Percentiles rank a stretch among this genome's conserved stretches.
phyloP scores from a whole-genome alignment of 495 filamentous ascomycete species.

The Aspergillus nidulans region DNA sequence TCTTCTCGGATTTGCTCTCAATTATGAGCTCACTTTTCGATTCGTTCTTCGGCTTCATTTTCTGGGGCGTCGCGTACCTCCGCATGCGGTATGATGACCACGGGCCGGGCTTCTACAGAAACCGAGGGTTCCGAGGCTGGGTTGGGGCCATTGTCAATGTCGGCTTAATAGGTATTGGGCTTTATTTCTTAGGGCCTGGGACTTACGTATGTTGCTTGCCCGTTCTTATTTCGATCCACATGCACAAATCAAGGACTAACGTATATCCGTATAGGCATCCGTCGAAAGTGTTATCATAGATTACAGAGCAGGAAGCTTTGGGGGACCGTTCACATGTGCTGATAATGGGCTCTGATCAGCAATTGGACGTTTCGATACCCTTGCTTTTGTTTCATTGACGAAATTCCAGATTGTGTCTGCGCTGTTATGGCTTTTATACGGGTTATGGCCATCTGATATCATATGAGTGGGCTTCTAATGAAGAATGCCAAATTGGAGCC shows the following conservation, averaged over 20 bases:
- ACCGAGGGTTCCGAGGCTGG: conserved; percentile 57
- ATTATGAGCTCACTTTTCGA: conserved; percentile 90
- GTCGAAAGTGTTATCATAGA: conserved; percentile 62
- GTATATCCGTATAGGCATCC: conserved; percentile 34
- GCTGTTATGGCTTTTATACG: not conserved
- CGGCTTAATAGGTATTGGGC: conserved; percentile 61
- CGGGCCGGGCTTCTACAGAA: conserved; percentile 54
- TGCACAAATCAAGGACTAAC: conserved; percentile 7
- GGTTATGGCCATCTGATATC: not conserved
- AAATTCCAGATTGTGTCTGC: not conserved
- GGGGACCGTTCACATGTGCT: conserved; percentile 59
- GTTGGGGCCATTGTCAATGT: conserved; percentile 61
- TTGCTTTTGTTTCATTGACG: not conserved
- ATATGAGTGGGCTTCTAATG: not conserved
- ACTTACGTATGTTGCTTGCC: conserved; percentile 62
- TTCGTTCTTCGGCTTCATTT: conserved; percentile 91
- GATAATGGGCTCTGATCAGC: conserved; percentile 48
- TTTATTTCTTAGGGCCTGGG: conserved; percentile 71
- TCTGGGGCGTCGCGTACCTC: conserved; percentile 86
- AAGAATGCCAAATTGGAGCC: not conserved
- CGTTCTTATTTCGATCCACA: not conserved
- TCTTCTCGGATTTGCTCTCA: conserved; percentile 78
- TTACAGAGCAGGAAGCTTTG: conserved; percentile 50
- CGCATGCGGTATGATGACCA: conserved; percentile 72
- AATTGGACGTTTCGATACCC: not conserved